Conservation (phyloP, 1,284 basidiomycete species). For the Melampsora abietis-canadensis region DNA sequence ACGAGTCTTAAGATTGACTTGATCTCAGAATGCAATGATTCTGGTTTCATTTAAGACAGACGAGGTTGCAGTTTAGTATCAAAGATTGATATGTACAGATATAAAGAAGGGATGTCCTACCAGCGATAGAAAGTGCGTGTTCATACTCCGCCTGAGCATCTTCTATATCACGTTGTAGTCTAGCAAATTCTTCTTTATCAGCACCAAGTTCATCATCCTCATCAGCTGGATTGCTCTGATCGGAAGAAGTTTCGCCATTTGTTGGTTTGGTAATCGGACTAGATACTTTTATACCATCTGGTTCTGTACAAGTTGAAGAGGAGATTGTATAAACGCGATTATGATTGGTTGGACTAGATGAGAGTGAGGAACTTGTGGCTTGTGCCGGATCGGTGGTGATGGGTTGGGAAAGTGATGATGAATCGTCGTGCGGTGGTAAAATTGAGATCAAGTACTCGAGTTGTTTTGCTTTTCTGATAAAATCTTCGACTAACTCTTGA, state of each 20-base stretch:
- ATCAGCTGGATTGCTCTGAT: background rate
- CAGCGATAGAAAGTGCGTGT: constrained; percentile 16
- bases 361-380: background rate
- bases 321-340: background rate
- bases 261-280: background rate
- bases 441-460: constrained; percentile 36
- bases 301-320: background rate
- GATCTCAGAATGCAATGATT: constrained; percentile 25
- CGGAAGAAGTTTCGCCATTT: background rate
- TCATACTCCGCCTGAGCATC: constrained; percentile 26
- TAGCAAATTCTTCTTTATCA: constrained; percentile 21
- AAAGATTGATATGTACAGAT: background rate
- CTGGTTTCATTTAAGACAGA: background rate
- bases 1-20: constrained; percentile 15
- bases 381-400: background rate
- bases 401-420: background rate
- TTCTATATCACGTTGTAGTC: constrained; percentile 22
- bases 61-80: background rate
- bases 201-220: constrained; percentile 5
- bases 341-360: background rate
- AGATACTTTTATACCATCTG: background rate
- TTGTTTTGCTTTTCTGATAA: constrained; percentile 38
- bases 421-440: constrained; percentile 26
- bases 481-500: constrained; percentile 34
- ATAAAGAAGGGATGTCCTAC: background rate